These are phyloP conservation scores for Ambrosia artemisiifolia DNA, from an alignment of 129 eudicot species.

Conservation along the genomic window DNA sequence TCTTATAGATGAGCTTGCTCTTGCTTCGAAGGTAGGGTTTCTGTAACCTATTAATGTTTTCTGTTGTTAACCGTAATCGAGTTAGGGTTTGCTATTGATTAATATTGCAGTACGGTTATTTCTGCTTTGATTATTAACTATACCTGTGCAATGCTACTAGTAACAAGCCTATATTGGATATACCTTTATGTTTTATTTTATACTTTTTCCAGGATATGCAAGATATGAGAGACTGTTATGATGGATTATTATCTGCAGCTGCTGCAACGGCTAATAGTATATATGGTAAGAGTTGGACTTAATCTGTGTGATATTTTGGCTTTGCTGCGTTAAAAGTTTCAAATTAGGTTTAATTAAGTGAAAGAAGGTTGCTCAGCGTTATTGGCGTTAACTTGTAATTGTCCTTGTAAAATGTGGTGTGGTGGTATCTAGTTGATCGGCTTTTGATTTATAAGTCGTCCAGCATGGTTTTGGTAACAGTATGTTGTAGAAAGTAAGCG, in stretches of 20 bases:
- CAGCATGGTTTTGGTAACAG: background rate
- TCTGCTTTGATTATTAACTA: slow-evolving; percentile 7
- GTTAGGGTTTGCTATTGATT: slow-evolving; percentile 26
- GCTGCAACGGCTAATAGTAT: slow-evolving; percentile 92
- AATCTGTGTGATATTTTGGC: slow-evolving; percentile 6
- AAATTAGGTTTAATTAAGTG: slow-evolving; percentile 1
- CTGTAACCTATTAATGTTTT: too few relatives aligned
- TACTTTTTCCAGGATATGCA: slow-evolving; percentile 71
- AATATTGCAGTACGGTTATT: background rate
- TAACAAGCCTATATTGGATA: background rate
- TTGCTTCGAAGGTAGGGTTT: slow-evolving; percentile 68
- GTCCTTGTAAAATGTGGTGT: background rate
- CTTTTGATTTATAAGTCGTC: background rate
- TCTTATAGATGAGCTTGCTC: slow-evolving; percentile 55
- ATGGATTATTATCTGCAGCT: slow-evolving; percentile 84
- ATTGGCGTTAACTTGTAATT: background rate
- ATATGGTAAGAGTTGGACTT: slow-evolving; percentile 52
- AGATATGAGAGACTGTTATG: slow-evolving; percentile 85
- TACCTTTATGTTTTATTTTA: background rate
- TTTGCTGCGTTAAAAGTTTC: background rate
- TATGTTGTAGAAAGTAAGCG: background rate
- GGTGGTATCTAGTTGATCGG: background rate
- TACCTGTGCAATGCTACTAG: slow-evolving; percentile 19
- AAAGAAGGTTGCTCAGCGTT: background rate
- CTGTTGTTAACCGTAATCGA: too few relatives aligned